Evolutionary conservation across 768 basidiomycete genomes (phyloP), one percentile per base, ranked within the genome.

Genomic region (Coprinellus micaceus): DNA sequence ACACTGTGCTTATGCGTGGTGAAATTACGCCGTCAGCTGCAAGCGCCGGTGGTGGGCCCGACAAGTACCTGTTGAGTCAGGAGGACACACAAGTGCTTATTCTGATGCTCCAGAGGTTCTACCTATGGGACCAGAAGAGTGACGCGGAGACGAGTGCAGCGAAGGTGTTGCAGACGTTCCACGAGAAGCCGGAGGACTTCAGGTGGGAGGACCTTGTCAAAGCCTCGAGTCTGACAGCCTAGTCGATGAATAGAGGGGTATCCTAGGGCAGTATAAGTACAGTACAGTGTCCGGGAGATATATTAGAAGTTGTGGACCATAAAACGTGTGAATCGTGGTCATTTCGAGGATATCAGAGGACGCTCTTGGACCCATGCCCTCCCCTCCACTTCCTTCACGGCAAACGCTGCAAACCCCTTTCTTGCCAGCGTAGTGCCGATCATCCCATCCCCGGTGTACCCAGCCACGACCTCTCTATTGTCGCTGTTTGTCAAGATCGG

Each of bases 41-140:
- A 17, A 68, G 67, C 24, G 71, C 69, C 28, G 66, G 69, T n/a
- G 64, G 63, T 29, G 64, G 62, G 9, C 63, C 63, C 13, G 72
- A 77, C 46, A 77, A 73, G 55, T 89, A 79, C 64, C 69, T 91
- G 69, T 69, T 98, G 37, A 77, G 72, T 54, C 91, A 94, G 67
- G 78, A 83, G 53, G 94, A 97, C 61, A 92, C 94, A 0, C 94
- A 97, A 60, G 61, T 90, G 33, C 78, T 98, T 37, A 81, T 88
- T 0, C 73, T 97, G 70, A 82, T 83, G 13, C 69, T 94, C 30
- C 95, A 98, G 71, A 83, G 82, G 62, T 95, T 95, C 71, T 98
- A 95, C 64, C 68, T 93, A 47, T 86, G 89, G 82, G 70, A 74
- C 40, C 63, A 62, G 15, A 66, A 60, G 11, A 62, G 66, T 21